Base-by-base conservation (phyloP, 805 yeast genomes). In the Wickerhamiella allomyrinae region DNA sequence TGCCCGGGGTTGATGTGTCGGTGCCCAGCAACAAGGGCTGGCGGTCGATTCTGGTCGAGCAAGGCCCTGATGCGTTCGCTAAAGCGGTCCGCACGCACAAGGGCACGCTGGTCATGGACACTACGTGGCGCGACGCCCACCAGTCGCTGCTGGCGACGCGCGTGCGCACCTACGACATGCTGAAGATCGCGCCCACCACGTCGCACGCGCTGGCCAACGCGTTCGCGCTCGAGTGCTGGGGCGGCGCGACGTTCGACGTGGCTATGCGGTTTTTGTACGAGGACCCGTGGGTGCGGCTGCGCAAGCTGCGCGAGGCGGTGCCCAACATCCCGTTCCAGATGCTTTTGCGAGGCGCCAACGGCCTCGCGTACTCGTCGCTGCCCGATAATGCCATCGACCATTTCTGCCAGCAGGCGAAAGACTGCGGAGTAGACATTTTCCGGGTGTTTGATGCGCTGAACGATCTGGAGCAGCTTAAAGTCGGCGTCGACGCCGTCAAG, bases 71-170 rank as follows among this genome's bases (percentile, higher is more conserved):
- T 42, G 82, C 69, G 24, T 91, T 91, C 59, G 95, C 96, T 53
- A 72, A 78, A 66, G 79, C 83, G 56, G 94, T 91, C 46, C 77
- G 96, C 61, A 62, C 67, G 14, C 77, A 76, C 66, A 68, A 83
- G 42, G 98, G 98, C 56, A 79, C 94, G 51, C 69, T 91, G 62
- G 67, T 91, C 56, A 91, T 93, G 84, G 99, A 91, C 63, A 91
- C 99, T 42, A 91, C 99, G 8, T 91, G 99, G 99, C 85, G 99
- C 77, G 99, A 91, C 65, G 98, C 98, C 29, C 98, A 91, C 67
- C 99, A 91, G 71, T 87, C 96, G 20, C 68, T 91, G 54, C 71
- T 91, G 57, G 99, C 99, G 8, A 91, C 99, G 34, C 81, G 98
- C 66, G 93, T 91, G 29, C 78, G 99, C 67, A 91, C 98, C 20